phyloP scores from a whole-genome alignment of 2,329 filamentous ascomycete genomes.

The Paraconiothyrium brasiliense region DNA sequence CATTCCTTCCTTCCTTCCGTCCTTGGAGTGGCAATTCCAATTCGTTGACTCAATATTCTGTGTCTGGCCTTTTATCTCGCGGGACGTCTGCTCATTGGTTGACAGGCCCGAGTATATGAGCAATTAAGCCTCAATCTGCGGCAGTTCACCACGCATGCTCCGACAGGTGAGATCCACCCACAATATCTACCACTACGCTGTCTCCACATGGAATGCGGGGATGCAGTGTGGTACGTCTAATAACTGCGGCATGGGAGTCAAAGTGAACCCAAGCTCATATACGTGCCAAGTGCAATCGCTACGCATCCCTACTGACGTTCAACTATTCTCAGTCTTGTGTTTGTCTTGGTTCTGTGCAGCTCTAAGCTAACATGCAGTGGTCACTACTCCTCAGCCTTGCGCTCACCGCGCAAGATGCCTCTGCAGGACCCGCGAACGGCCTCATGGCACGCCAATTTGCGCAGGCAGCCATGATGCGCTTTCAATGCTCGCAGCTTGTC shows the following conservation, averaged over 20 bases:
- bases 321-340: not conserved
- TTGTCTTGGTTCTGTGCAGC: not conserved
- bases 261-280: not conserved
- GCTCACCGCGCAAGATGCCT: slow-evolving; percentile 29
- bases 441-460: slow-evolving; percentile 37
- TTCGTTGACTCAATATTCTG: not conserved
- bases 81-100: slow-evolving; percentile 21
- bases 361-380: slow-evolving; percentile 29
- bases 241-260: slow-evolving; percentile 15
- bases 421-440: slow-evolving; percentile 24
- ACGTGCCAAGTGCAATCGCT: not conserved
- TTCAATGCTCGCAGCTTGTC: slow-evolving; percentile 33
- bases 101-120: slow-evolving; percentile 20
- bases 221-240: not conserved
- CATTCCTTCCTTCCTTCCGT: not conserved
- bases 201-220: slow-evolving; percentile 17
- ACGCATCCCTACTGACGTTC: not conserved
- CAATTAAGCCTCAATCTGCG: slow-evolving; percentile 34
- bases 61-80: slow-evolving; percentile 9
- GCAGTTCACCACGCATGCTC: slow-evolving; percentile 24
- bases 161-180: slow-evolving; percentile 22
- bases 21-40: not conserved
- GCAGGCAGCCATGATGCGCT: slow-evolving; percentile 38
- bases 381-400: slow-evolving; percentile 28
- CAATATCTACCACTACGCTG: slow-evolving; percentile 13